A percentile compares a stretch with the other conserved stretches of the same genome.
Evolutionary conservation across 345 rosid genomes (phyloP).

Genomic region (Euphorbia pulcherrima): DNA sequence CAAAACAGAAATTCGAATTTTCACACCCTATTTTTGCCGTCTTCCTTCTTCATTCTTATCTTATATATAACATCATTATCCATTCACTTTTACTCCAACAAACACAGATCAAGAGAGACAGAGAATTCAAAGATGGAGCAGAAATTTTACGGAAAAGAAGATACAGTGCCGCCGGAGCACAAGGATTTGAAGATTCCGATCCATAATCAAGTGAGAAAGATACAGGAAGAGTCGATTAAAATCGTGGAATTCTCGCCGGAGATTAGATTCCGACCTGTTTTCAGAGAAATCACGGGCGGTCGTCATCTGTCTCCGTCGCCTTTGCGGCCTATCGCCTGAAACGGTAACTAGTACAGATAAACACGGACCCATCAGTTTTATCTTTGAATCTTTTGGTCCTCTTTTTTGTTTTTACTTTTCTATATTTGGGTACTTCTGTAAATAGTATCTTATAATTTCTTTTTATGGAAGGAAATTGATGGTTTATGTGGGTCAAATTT

Average conservation of each 20-base stretch:
- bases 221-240: conserved; percentile 30
- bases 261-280: conserved; percentile 24
- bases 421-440: not conserved
- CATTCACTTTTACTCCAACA: not conserved
- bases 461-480: not conserved
- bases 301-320: conserved; percentile 36
- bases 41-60: too few relatives aligned
- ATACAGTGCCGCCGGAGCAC: not conserved
- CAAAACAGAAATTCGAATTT: not conserved
- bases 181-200: conserved; percentile 12
- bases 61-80: too few relatives aligned
- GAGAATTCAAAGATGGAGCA: conserved; percentile 5
- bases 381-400: too few relatives aligned
- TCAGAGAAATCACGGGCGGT: conserved; percentile 18
- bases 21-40: not conserved
- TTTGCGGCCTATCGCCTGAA: conserved; percentile 17
- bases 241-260: conserved; percentile 28
- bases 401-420: too few relatives aligned
- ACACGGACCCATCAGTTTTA: too few relatives aligned
- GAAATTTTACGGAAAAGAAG: conserved; percentile 3
- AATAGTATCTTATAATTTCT: too few relatives aligned
- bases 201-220: conserved; percentile 40
- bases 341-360: not conserved
- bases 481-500: not conserved
- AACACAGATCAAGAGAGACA: not conserved